Percentiles rank a stretch among this genome's conserved stretches.
phyloP scores from a whole-genome alignment of 2,329 filamentous ascomycete species.

The Hypoxylon sp. region DNA sequence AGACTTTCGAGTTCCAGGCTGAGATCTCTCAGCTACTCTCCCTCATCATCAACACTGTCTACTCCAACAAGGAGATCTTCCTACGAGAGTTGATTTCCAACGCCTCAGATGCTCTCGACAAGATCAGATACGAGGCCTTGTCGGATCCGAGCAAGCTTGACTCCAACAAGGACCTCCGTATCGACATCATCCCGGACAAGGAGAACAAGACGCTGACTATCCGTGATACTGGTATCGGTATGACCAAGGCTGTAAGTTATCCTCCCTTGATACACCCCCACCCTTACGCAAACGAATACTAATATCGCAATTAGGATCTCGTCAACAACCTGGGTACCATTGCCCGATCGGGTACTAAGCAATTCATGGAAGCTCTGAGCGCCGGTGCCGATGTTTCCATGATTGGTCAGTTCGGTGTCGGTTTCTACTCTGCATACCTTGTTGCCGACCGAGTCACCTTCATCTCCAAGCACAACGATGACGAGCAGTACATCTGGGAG shows the following conservation, averaged over 20 bases:
- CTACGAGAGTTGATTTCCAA: conserved; percentile 98
- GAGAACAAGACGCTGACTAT: conserved; percentile 98
- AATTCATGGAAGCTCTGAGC: conserved; percentile 99
- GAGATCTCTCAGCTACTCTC: conserved; percentile 99
- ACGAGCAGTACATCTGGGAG: conserved; percentile 99
- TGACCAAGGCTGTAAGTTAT: conserved; percentile 97
- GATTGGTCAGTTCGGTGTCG: conserved; percentile 99
- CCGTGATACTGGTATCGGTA: conserved; percentile 98
- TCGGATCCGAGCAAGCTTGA: conserved; percentile 98
- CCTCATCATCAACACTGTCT: conserved; percentile 99
- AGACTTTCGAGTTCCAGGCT: conserved; percentile 99
- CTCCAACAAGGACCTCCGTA: conserved; percentile 95
- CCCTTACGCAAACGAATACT: conserved; percentile 49
- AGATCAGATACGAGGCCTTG: conserved; percentile 98
- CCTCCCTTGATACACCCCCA: conserved; percentile 4
- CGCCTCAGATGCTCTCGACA: conserved; percentile 98
- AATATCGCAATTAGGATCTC: conserved; percentile 76
- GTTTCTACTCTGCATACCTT: conserved; percentile 99
- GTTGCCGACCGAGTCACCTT: conserved; percentile 97
- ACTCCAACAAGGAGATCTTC: conserved; percentile 99
- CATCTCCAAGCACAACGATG: conserved; percentile 99
- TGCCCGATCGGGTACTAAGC: conserved; percentile 98
- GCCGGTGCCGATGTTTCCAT: conserved; percentile 99
- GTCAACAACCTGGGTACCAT: conserved; percentile 99
- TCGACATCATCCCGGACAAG: conserved; percentile 99